These are phyloP conservation scores for Pseudocercospora crystallina DNA, from an alignment of 2,329 filamentous ascomycete genomes.

Conservation along the genomic window DNA sequence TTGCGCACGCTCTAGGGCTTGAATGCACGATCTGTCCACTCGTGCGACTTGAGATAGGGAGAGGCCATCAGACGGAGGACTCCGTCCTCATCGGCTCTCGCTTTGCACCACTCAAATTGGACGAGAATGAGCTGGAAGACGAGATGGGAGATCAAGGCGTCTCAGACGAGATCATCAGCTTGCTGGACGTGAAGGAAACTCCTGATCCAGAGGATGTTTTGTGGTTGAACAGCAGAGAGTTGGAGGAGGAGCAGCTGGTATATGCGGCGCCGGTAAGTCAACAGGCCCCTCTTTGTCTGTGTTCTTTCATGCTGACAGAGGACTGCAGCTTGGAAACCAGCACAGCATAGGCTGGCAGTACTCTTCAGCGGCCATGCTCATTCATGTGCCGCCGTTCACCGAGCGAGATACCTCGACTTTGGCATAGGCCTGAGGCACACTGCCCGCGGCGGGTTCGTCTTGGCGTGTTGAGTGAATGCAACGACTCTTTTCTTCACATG, in stretches of 20 bases:
- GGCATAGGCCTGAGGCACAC: no score
- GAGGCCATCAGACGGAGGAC: neutral
- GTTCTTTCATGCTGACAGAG: neutral
- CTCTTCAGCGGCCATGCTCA: conserved; percentile 8
- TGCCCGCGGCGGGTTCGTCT: no score
- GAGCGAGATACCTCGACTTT: no score
- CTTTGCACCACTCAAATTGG: no score
- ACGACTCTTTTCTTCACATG: no score
- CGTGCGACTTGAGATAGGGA: neutral
- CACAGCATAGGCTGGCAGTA: neutral
- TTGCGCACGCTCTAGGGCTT: conserved; percentile 13
- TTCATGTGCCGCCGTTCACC: neutral
- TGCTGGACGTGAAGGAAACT: neutral
- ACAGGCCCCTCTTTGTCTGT: neutral
- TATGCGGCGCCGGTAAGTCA: conserved; percentile 3
- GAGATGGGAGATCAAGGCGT: neutral
- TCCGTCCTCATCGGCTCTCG: no score
- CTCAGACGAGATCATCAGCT: neutral
- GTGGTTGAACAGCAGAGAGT: neutral
- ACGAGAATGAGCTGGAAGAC: no score
- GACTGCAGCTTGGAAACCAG: neutral
- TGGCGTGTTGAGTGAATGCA: no score
- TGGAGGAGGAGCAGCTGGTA: neutral
- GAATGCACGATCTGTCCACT: conserved; percentile 1
- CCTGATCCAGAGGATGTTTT: neutral